Base-by-base conservation (phyloP, 2,329 filamentous ascomycete genomes). In the Rhinocladiella mackenziei region DNA sequence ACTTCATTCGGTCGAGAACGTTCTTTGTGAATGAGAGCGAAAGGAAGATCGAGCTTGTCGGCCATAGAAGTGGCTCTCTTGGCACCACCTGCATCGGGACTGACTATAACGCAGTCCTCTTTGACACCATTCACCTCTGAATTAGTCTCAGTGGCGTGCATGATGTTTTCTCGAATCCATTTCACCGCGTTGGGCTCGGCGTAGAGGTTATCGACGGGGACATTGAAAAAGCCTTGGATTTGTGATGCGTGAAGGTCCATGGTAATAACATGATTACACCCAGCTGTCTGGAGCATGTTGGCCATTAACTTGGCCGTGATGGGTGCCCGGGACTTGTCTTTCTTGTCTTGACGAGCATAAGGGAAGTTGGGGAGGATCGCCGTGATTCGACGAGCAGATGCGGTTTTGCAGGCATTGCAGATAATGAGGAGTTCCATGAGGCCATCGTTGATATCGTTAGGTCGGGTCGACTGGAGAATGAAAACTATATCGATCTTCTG, bases 351-450 rank as follows among this genome's bases (percentile, higher is more conserved):
- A 37, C 91, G 82, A 10, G 91, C 89, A 62, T 97, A 97, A 19
- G 89, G 89, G 69, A 95, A 97, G 69, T 94, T 96, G 56, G 91
- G 91, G 39, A 96, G 86, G 54, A 96, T 87, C 53, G 89, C 91
- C 15, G 91, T 96, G 69, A 97, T 95, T 54, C 91, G 86, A 54
- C 89, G 82, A 9, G 91, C 91, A 25, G 82, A 86, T 30, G 84
- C 84, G 17, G 83, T 86, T 65, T 86, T 84, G 75, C 91, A 96
- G 53, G 91, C 91, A 63, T 94, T 94, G 68, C 96, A 94, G 83
- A 96, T 95, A 70, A 97, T 96, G 56, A 97, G 78, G 26, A 97
- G 79, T 70, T 98, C 91, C 91, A 98, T 97, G 48, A 98, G 78
- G 37, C 89, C 89, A 65, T 97, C 91, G 69, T 98, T 98, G 72